Percentiles rank a stretch among this genome's conserved stretches.
These are phyloP conservation scores for Bacterosira constricta DNA, from an alignment of 108 stramenopile species.

Conservation along the genomic window DNA sequence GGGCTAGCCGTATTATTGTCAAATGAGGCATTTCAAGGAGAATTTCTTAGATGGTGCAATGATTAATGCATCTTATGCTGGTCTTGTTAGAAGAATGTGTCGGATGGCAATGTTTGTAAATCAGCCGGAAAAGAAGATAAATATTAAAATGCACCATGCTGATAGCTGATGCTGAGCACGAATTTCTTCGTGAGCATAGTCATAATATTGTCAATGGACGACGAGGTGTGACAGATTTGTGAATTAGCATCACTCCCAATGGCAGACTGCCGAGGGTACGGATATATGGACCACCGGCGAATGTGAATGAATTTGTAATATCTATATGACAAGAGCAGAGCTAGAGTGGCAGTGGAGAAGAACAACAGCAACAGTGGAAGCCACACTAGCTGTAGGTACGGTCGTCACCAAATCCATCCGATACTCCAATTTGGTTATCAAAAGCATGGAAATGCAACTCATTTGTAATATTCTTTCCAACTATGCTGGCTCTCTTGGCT, in stretches of 20 bases:
- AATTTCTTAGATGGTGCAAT: conserved; percentile 89
- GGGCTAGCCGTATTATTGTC: conserved; percentile 69
- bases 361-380: no score
- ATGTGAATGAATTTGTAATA: background rate
- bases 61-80: conserved; percentile 79
- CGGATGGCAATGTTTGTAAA: conserved; percentile 36
- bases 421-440: no score
- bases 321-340: no score
- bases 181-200: conserved; percentile 52
- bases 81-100: conserved; percentile 9
- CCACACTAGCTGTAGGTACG: no score
- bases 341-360: no score
- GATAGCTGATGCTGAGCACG: conserved; percentile 76
- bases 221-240: conserved; percentile 63
- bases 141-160: conserved; percentile 62
- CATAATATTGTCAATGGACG: conserved; percentile 46
- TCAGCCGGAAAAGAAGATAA: conserved; percentile 11
- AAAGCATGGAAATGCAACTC: no score
- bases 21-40: conserved; percentile 74
- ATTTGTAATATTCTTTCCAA: no score
- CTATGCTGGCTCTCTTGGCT: no score
- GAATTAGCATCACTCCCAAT: conserved; percentile 88
- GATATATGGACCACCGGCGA: conserved; percentile 58
- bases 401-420: no score
- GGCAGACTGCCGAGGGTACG: conserved; percentile 89